Percentiles rank a stretch among this genome's conserved stretches.
These are phyloP conservation scores for Grammothele lineata DNA, from an alignment of 768 basidiomycete species.

Conservation along the genomic window DNA sequence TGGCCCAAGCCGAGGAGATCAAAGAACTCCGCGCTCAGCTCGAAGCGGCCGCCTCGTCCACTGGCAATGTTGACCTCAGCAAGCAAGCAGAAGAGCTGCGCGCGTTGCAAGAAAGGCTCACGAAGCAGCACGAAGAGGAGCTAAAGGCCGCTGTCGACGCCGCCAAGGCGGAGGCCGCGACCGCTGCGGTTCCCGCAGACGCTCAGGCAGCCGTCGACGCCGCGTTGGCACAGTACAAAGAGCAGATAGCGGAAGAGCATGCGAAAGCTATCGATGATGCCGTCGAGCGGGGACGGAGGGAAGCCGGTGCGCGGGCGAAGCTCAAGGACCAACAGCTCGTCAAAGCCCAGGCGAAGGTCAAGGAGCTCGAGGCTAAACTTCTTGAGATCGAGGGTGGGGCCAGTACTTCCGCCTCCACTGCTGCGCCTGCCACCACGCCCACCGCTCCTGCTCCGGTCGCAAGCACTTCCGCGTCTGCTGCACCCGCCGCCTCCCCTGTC, in stretches of 20 bases:
- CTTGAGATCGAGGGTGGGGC: slow-evolving; percentile 49
- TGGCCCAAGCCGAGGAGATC: slow-evolving; percentile 50
- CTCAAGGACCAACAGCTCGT: slow-evolving; percentile 71
- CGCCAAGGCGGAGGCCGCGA: slow-evolving; percentile 32
- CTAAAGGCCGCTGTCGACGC: slow-evolving; percentile 51
- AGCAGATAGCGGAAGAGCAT: slow-evolving; percentile 50
- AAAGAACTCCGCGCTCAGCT: slow-evolving; percentile 51
- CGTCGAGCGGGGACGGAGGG: slow-evolving; percentile 65
- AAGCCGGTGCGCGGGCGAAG: slow-evolving; percentile 55
- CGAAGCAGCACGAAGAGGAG: slow-evolving; percentile 47
- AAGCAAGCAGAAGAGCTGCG: slow-evolving; percentile 60
- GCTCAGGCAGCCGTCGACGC: slow-evolving; percentile 47
- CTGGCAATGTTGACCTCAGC: slow-evolving; percentile 38
- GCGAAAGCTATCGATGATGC: slow-evolving; percentile 59
- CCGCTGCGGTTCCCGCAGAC: slow-evolving; percentile 24
- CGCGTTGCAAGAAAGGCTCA: slow-evolving; percentile 48
- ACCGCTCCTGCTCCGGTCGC: slow-evolving; percentile 7
- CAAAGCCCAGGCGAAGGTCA: slow-evolving; percentile 54
- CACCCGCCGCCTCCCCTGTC: slow-evolving; percentile 9
- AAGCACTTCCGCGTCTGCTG: slow-evolving; percentile 9
- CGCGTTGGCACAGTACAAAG: slow-evolving; percentile 41
- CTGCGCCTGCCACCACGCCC: slow-evolving; percentile 6
- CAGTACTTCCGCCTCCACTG: slow-evolving; percentile 1
- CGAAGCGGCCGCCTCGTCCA: slow-evolving; percentile 23
- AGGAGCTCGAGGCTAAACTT: slow-evolving; percentile 65